A percentile compares a stretch with the other conserved stretches of the same genome.
These are phyloP conservation scores for Aspergillus fructus DNA, from an alignment of 2,329 filamentous ascomycete genomes.

Conservation along the genomic window DNA sequence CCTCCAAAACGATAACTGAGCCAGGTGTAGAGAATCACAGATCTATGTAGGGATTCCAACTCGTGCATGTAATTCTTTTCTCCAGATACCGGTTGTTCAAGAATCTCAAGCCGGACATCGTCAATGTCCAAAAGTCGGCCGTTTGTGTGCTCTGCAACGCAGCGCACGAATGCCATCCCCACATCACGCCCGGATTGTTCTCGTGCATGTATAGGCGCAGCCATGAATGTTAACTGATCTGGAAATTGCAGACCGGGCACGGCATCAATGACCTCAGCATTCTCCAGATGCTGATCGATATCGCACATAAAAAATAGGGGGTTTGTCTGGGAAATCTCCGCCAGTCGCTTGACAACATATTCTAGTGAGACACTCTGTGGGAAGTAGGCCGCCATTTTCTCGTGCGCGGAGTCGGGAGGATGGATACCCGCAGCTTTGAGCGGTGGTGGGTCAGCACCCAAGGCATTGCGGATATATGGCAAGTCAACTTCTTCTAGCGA, in stretches of 20 bases:
- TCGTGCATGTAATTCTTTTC: conserved; percentile 60
- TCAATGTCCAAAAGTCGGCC: conserved; percentile 71
- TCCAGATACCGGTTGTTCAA: conserved; percentile 57
- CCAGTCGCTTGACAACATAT: conserved; percentile 74
- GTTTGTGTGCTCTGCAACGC: conserved; percentile 65
- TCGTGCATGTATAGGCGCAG: conserved; percentile 64
- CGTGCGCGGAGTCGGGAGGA: conserved; percentile 68
- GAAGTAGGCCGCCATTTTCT: conserved; percentile 79
- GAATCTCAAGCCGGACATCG: conserved; percentile 68
- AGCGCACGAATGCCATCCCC: conserved; percentile 64
- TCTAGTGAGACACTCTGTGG: conserved; percentile 76
- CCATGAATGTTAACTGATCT: conserved; percentile 74
- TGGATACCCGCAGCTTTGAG: conserved; percentile 71
- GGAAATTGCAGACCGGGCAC: conserved; percentile 65
- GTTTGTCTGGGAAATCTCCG: conserved; percentile 65
- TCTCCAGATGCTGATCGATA: conserved; percentile 60
- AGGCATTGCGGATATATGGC: conserved; percentile 58
- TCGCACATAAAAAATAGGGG: conserved; percentile 69
- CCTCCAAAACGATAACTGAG: conserved; percentile 84
- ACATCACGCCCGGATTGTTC: conserved; percentile 46
- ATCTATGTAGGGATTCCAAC: conserved; percentile 77
- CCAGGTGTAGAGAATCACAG: conserved; percentile 86
- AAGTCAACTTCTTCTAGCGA: conserved; percentile 73
- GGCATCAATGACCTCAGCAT: conserved; percentile 73
- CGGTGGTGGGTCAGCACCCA: conserved; percentile 63